Evolutionary conservation across 768 basidiomycete genomes (phyloP), one percentile per base, ranked within the genome.

Genomic region (Boletus insuetus): DNA sequence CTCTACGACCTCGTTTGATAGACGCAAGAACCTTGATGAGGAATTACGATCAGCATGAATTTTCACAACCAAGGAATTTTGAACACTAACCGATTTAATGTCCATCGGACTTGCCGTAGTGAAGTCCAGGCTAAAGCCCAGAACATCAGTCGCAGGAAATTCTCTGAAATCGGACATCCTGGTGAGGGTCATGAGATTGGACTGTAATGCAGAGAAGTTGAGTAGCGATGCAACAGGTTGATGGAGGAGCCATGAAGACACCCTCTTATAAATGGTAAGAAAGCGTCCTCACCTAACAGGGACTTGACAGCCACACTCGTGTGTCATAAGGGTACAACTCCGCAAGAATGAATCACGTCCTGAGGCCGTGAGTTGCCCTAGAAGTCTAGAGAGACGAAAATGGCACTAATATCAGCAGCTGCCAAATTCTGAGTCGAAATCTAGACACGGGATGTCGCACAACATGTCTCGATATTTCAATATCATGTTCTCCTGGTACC

Each of bases 121-220:
- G 14, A 54, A 54, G 46, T 54, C 53, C 37, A 54, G 31, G 53
- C 46, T 35, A 22, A 48, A 54, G 29, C 53, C 53, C 31, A 54
- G 45, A 17, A 54, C 39, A 41, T 54, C 40, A 26, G 20, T n/a
- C 8, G 53, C 29, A 26, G 53, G 53, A 29, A 54, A 54, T 19
- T 54, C 53, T 14, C 16, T 48, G 46, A 54, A 54, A 3, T 47
- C 53, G 4, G 38, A 5, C 19, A 49, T 3, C 5, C 19, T 54
- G 6, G 20, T 17, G n/a, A 38, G 26, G 26, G 16, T 9, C 51
- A 52, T 52, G 45, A 6, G 31, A 50, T 16, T 39, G 10, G n/a
- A 38, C 12, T 22, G 4, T 11, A 31, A 29, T n/a, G 17, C n/a
- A 45, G 44, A 45, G 16, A 29, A 29, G 8, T 29, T 29, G 26